Evolutionary conservation across 371 early-diverging fungal genomes (phyloP).

Genomic region (Cokeromyces recurvatus): DNA sequence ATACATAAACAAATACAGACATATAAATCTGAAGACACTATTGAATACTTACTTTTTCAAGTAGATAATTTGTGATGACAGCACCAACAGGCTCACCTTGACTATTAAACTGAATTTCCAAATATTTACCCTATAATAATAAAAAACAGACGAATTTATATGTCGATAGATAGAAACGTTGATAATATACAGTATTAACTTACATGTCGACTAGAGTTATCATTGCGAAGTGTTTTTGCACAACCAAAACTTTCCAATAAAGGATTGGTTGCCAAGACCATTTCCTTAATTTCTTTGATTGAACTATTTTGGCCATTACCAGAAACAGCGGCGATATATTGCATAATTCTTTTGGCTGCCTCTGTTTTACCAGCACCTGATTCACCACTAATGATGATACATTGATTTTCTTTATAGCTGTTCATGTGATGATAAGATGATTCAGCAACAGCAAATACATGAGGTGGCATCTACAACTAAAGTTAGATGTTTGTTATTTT

Average conservation of each 20-base stretch:
- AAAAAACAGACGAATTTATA: no score
- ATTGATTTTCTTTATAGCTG: slow-evolving; percentile 96
- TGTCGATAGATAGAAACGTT: not conserved
- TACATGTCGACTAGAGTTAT: slow-evolving; percentile 98
- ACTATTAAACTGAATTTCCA: slow-evolving; percentile 95
- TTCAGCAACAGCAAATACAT: slow-evolving; percentile 88
- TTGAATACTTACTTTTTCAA: slow-evolving; percentile 81
- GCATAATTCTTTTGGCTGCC: slow-evolving; percentile 90
- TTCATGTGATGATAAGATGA: slow-evolving; percentile 89
- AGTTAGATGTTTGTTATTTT: no score
- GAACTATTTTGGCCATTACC: slow-evolving; percentile 64
- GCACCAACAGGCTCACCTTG: slow-evolving; percentile 96
- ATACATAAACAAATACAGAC: no score
- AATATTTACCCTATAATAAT: slow-evolving; percentile 87
- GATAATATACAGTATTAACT: slow-evolving; percentile 10
- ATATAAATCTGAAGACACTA: not conserved
- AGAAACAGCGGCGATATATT: slow-evolving; percentile 95
- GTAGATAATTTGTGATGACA: slow-evolving; percentile 94
- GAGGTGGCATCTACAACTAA: slow-evolving; percentile 70
- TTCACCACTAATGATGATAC: slow-evolving; percentile 95
- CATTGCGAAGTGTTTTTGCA: slow-evolving; percentile 98
- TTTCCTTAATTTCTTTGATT: slow-evolving; percentile 91
- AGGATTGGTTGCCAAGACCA: slow-evolving; percentile 96
- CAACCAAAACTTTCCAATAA: slow-evolving; percentile 99
- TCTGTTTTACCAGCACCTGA: slow-evolving; percentile 93